phyloP scores from a whole-genome alignment of 805 yeast genomes.

The Candida patagonica region DNA sequence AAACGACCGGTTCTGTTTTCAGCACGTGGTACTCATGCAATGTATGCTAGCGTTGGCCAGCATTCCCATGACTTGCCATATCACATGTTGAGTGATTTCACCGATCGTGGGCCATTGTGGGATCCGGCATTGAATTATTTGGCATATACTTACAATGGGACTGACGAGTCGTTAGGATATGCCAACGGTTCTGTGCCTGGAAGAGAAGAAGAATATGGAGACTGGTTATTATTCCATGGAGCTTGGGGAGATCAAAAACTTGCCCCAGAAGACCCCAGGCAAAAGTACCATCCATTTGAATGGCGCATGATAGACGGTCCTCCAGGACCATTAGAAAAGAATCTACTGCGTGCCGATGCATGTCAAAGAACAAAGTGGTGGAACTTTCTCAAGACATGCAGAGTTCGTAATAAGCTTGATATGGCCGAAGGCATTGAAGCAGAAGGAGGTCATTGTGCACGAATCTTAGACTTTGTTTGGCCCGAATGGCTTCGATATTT shows the following conservation, averaged over 20 bases:
- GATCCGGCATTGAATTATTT: conserved; percentile 77
- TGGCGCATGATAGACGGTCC: conserved; percentile 93
- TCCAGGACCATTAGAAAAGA: conserved; percentile 75
- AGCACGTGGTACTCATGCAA: conserved; percentile 96
- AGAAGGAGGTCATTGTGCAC: conserved; percentile 81
- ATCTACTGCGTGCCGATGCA: conserved; percentile 55
- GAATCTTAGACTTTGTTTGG: conserved; percentile 42
- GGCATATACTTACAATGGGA: conserved; percentile 73
- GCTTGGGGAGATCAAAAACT: conserved; percentile 86
- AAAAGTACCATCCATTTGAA: conserved; percentile 79
- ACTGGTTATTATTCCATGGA: conserved; percentile 77
- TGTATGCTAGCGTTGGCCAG: conserved; percentile 92
- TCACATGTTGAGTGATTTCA: conserved; percentile 81
- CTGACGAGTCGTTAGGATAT: conserved; percentile 33
- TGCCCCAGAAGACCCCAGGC: conserved; percentile 61
- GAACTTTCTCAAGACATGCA: conserved; percentile 80
- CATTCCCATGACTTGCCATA: conserved; percentile 94
- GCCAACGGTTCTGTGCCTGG: conserved; percentile 35
- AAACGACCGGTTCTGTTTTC: conserved; percentile 71
- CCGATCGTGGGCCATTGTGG: conserved; percentile 95
- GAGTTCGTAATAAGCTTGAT: conserved; percentile 59
- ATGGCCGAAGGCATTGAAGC: conserved; percentile 85
- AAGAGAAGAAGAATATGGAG: conserved; percentile 46
- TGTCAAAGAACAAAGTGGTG: conserved; percentile 91
- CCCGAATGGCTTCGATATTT: conserved; percentile 43